phyloP scores from a whole-genome alignment of 2,329 filamentous ascomycete species.

The Exophiala sp. region DNA sequence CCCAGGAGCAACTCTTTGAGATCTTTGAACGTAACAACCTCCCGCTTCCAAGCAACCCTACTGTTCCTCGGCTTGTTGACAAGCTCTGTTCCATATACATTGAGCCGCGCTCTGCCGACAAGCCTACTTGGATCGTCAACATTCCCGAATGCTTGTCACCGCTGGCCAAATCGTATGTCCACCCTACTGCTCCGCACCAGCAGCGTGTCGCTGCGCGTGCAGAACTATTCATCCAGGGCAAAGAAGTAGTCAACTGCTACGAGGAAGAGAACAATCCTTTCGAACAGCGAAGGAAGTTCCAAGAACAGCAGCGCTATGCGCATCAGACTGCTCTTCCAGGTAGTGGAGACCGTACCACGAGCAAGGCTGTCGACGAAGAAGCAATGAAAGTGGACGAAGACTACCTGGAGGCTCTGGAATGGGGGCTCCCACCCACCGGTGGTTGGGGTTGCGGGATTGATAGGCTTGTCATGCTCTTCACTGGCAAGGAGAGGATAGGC shows the following conservation, averaged over 20 bases:
- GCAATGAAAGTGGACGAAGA: slow-evolving; percentile 62
- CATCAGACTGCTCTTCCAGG: slow-evolving; percentile 29
- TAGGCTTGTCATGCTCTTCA: slow-evolving; percentile 83
- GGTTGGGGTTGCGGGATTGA: slow-evolving; percentile 96
- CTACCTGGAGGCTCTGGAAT: slow-evolving; percentile 78
- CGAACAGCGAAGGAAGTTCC: slow-evolving; percentile 77
- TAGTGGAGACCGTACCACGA: slow-evolving; percentile 26
- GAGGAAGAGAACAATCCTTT: slow-evolving; percentile 95
- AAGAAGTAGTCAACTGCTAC: slow-evolving; percentile 92
- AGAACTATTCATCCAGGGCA: slow-evolving; percentile 73
- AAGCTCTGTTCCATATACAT: slow-evolving; percentile 68
- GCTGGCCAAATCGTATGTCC: slow-evolving; percentile 77
- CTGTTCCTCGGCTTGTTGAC: slow-evolving; percentile 69
- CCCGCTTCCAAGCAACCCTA: slow-evolving; percentile 48
- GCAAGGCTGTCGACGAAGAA: slow-evolving; percentile 40
- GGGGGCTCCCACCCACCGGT: slow-evolving; percentile 88
- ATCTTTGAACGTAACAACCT: slow-evolving; percentile 50
- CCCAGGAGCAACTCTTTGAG: slow-evolving; percentile 53
- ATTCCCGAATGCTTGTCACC: slow-evolving; percentile 89
- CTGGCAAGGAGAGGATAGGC: slow-evolving; percentile 68
- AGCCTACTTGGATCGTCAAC: slow-evolving; percentile 78
- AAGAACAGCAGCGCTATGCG: slow-evolving; percentile 48
- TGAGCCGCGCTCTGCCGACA: slow-evolving; percentile 63
- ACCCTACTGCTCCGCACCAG: slow-evolving; percentile 51
- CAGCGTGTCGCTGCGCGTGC: slow-evolving; percentile 75